Evolutionary conservation across 1,284 basidiomycete species (phyloP), one percentile per base, ranked within the genome.

Genomic region (Ustilago sp.): DNA sequence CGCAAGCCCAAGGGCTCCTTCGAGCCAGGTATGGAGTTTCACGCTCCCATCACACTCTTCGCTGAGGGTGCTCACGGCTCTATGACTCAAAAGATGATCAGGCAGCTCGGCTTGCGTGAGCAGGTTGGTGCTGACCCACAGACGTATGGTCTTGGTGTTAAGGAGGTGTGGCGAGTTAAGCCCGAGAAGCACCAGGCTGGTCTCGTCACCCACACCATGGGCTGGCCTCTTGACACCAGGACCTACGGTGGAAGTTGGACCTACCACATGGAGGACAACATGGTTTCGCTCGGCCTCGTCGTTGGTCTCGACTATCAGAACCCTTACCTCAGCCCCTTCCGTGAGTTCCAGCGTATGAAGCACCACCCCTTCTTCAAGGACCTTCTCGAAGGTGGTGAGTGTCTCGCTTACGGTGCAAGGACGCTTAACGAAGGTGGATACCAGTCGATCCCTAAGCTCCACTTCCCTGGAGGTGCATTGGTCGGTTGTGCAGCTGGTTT

Each of bases 11-110:
- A 97, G 87, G 91, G 94, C 52, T 90, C 91, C 13, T 99, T 95
- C 84, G 95, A 98, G 87, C 94, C 95, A 1, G 96, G 96, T 3
- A 98, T 99, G 94, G 92, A 94, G 76, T 99, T 99, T 88, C 91
- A 92, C 65, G 92, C 96, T 43, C 95, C 93, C 84, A 92, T 96
- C 53, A 97, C 95, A 0, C 89, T 99, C n/a, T 90, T 99, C 58
- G 95, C 94, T 0, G 97, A 99, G 87, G 97, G 96, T 55, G 94
- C 95, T 11, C 96, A 98, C 81, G 96, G 97, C 1, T 93, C 92
- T 4, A 89, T 99, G 35, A 92, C 93, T 13, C 96, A 98, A 87
- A 89, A 92, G 77, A 90, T 92, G 11, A 91, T 95, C 74, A 89
- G 89, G 58, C 90, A 91, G 83, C 95, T 96, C 87, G 89, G 91